Base-by-base conservation (phyloP, 768 basidiomycete genomes). In the Kwoniella pini region DNA sequence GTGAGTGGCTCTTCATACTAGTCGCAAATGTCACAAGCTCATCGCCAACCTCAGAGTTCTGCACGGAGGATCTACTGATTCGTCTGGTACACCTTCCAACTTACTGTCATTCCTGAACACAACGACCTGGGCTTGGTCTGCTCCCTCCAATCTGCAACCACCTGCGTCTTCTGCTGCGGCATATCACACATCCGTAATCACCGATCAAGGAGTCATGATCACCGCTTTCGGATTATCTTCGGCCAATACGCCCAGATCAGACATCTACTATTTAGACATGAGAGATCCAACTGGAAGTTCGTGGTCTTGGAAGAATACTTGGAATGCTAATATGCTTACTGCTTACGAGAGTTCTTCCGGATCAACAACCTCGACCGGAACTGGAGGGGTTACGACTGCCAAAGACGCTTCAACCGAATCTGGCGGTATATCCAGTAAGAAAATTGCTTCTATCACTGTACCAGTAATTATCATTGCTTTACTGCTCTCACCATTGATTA, bases 191-290 rank as follows among this genome's bases (percentile, higher is more conserved):
- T 63, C 72, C 2, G 57, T 78, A 31, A 77, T 78, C 62, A 75
- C 75, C 17, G 62, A 65, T 31, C 63, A 70, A 4, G 77, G 77
- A 15, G 75, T 78, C n/a, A 75, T 78, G 68, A 72, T 78, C 57
- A 63, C 72, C 19, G 74, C 75, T 11, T 78, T 78, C 49, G 77
- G 77, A 17, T 56, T 78, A 3, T 50, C 67, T 0, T 46, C 70
- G 0, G 21, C 44, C 27, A 60, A 62, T 15, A 57, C 39, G 9
- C 70, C 77, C 1, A 42, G 63, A 17, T 71, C 67, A 22, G 69
- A 77, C 51, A 66, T 78, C 46, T 68, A 60, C 31, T 76, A 74
- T 64, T 67, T 78, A 40, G 77, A 78, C 59, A 67, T 74, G 68
- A 63, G 77, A 21, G 68, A 74, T 30, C 60, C 69, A 1, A 65